Evolutionary conservation across 73 alveolate species (phyloP).

Genomic region (Blepharisma stoltei): DNA sequence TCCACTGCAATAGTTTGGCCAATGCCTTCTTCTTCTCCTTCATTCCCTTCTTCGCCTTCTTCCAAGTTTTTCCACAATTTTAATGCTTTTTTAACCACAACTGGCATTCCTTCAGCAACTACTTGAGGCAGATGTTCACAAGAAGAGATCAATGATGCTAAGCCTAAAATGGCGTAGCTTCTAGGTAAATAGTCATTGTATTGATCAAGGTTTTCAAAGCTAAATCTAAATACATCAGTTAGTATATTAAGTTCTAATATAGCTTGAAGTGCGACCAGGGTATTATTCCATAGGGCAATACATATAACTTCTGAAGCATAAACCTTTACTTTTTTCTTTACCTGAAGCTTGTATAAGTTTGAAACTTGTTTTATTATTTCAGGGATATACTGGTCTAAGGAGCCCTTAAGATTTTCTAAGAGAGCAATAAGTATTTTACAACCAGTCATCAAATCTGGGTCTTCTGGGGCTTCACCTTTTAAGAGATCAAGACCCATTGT

Average conservation of each 20-base stretch:
- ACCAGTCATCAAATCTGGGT: no score
- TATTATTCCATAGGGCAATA: no score
- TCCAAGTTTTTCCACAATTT: constrained; percentile 50
- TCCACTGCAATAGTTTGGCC: constrained; percentile 30
- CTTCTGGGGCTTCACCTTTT: not conserved
- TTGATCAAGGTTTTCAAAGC: constrained; percentile 39
- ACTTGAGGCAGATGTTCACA: constrained; percentile 42
- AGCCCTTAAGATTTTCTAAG: no score
- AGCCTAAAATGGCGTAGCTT: constrained; percentile 51
- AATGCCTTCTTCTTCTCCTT: constrained; percentile 47
- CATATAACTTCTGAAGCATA: no score
- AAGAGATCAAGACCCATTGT: not conserved
- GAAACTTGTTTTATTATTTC: no score
- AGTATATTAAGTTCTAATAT: no score
- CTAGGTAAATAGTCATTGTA: constrained; percentile 58
- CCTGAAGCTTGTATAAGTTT: no score
- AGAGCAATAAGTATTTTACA: no score
- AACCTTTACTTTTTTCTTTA: no score
- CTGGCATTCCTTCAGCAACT: constrained; percentile 42
- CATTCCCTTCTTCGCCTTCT: constrained; percentile 50
- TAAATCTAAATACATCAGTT: no score
- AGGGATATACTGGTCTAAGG: no score
- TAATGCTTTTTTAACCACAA: constrained; percentile 40
- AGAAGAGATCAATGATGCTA: constrained; percentile 40
- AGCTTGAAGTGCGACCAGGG: no score